These are phyloP conservation scores for Fusarium mangiferae DNA, from an alignment of 2,329 filamentous ascomycete genomes.

Conservation along the genomic window DNA sequence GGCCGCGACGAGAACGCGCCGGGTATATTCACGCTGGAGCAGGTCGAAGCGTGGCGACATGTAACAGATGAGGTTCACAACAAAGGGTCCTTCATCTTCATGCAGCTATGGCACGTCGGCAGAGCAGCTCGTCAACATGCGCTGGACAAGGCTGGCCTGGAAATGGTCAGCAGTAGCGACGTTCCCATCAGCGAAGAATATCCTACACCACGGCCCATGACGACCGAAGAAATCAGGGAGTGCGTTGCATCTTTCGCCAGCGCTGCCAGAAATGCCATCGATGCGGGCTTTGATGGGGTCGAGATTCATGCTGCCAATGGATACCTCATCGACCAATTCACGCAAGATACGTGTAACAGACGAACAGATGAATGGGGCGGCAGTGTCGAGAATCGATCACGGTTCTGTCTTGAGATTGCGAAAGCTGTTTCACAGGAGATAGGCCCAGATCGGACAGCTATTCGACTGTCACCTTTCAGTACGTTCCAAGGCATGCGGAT, in stretches of 20 bases:
- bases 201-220: neutral
- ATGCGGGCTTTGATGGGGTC: slow-evolving; percentile 8
- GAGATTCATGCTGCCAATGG: slow-evolving; percentile 26
- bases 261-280: slow-evolving; percentile 1
- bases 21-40: neutral
- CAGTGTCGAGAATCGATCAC: slow-evolving; percentile 59
- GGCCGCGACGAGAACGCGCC: slow-evolving; percentile 12
- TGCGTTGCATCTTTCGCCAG: slow-evolving; percentile 7
- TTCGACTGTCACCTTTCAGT: slow-evolving; percentile 69
- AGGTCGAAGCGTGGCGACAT: slow-evolving; percentile 5
- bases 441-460: slow-evolving; percentile 62
- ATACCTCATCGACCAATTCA: slow-evolving; percentile 20
- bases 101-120: slow-evolving; percentile 25
- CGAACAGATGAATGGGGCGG: slow-evolving; percentile 66
- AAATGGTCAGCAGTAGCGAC: slow-evolving; percentile 22
- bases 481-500: slow-evolving; percentile 72
- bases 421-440: slow-evolving; percentile 52
- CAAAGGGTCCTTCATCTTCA: slow-evolving; percentile 10
- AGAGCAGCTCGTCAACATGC: slow-evolving; percentile 10
- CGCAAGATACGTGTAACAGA: slow-evolving; percentile 50
- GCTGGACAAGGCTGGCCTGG: neutral
- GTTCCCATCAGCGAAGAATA: neutral
- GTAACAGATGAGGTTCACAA: slow-evolving; percentile 8
- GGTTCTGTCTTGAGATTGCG: slow-evolving; percentile 59
- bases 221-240: neutral